Base-by-base conservation (phyloP, 495 filamentous ascomycete species). In the Aspergillus heteromorphus region DNA sequence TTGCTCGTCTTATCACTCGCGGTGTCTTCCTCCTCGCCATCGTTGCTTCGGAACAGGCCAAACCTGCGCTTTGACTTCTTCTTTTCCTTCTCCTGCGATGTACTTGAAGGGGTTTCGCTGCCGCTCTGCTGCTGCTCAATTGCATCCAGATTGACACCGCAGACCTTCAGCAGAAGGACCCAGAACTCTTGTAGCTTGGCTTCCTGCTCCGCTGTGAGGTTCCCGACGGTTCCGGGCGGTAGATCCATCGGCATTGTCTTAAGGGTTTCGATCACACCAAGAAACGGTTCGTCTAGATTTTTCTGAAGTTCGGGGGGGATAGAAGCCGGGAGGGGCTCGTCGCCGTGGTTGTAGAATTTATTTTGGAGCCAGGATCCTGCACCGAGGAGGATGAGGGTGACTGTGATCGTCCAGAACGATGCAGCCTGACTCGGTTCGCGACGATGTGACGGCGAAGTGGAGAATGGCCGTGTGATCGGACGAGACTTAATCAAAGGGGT, bases 171-270 rank as follows among this genome's bases (percentile, higher is more conserved):
- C 20, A 87, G 77, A 45, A 84, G 74, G 8, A 79, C 67, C 93
- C 93, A 98, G 62, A 97, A 79, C 65, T 92, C 87, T 64, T 85
- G 86, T 48, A 98, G 74, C 70, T 95, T 97, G 58, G 78, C 83
- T 60, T 96, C 89, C 68, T 98, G 85, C 58, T 96, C 92, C 6
- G 82, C 67, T 17, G 93, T 97, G 48, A 98, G 82, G 64, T 85
- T 95, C 55, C 88, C 91, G 36, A 92, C 86, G 54, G 91, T 84
- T 48, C 93, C 93, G 21, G 87, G 85, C 18, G 83, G 75, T 48
- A 69, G 73, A 54, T 74, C 62, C 56, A 60, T 51, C 48, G 73
- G 56, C 69, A 74, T 75, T 45, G 65, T 68, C 48, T 65, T 51
- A 43, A 75, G 69, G 16, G 71, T 73, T 64, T 77, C 70, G 42